phyloP scores from a whole-genome alignment of 2,329 filamentous ascomycete species.

The Epichloe scottii region DNA sequence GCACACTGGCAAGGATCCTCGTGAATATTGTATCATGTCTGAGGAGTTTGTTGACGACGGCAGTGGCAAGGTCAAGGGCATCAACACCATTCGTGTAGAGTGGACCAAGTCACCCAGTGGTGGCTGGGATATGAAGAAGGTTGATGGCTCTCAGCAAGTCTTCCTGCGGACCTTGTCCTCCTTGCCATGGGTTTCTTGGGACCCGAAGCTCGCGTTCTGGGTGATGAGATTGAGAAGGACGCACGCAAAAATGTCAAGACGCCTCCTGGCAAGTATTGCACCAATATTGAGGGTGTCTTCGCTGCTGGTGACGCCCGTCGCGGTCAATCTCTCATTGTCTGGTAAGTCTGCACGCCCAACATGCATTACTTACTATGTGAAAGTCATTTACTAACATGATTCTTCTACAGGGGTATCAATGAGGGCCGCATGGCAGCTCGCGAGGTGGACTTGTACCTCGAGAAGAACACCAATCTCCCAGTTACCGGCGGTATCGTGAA shows the following conservation, averaged over 20 bases:
- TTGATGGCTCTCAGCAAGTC: constrained; percentile 86
- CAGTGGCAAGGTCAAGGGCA: constrained; percentile 77
- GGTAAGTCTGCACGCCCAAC: constrained; percentile 42
- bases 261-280: constrained; percentile 71
- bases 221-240: constrained; percentile 83
- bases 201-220: constrained; percentile 77
- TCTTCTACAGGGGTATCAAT: constrained; percentile 66
- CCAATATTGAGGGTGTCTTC: constrained; percentile 80
- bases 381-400: neutral
- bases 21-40: constrained; percentile 97
- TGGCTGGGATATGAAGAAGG: constrained; percentile 98
- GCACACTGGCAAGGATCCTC: constrained; percentile 90
- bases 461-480: constrained; percentile 65
- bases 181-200: constrained; percentile 97
- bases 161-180: constrained; percentile 89
- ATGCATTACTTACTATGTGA: neutral
- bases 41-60: constrained; percentile 92
- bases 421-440: constrained; percentile 88
- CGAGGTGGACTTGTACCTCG: constrained; percentile 81
- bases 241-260: constrained; percentile 95
- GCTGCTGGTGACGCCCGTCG: constrained; percentile 91
- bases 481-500: constrained; percentile 90
- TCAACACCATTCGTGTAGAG: constrained; percentile 90
- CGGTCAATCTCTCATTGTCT: constrained; percentile 91
- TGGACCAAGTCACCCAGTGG: constrained; percentile 85